Evolutionary conservation across 192 early-diverging fungal genomes (phyloP).

Genomic region (Oehlia diaphana): DNA sequence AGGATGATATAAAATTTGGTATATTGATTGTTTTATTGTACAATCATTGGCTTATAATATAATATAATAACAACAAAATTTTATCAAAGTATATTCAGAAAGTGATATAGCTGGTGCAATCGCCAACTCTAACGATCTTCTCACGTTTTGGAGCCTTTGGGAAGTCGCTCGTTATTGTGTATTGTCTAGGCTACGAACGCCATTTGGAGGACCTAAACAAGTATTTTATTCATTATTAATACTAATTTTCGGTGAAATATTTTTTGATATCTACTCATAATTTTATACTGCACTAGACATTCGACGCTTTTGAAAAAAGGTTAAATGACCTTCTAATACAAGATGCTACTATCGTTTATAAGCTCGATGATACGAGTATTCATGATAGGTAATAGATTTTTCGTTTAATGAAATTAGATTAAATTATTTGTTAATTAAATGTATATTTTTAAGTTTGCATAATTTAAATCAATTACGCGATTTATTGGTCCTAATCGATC

Average conservation of each 20-base stretch:
- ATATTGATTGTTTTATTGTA: no score
- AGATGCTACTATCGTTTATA: neutral
- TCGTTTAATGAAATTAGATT: neutral
- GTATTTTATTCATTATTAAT: constrained; percentile 24
- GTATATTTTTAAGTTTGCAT: neutral
- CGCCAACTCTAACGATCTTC: constrained; percentile 44
- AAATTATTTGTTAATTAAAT: neutral
- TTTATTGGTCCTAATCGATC: constrained; percentile 61
- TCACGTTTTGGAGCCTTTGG: constrained; percentile 75
- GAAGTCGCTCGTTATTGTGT: constrained; percentile 74
- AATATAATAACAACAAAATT: neutral
- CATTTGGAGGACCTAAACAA: constrained; percentile 72
- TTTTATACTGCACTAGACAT: constrained; percentile 37
- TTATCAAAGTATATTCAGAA: constrained; percentile 16
- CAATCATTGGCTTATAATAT: neutral
- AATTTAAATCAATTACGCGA: constrained; percentile 38
- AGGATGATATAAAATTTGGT: constrained; percentile 34
- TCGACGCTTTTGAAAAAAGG: constrained; percentile 52
- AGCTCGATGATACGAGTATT: neutral
- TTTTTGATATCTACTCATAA: neutral
- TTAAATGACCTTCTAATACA: constrained; percentile 37
- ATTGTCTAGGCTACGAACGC: constrained; percentile 68
- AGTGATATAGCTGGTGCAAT: constrained; percentile 13
- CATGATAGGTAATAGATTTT: neutral
- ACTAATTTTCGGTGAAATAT: no score